These are phyloP conservation scores for Rhizopogon rudus DNA, from an alignment of 768 basidiomycete genomes.

Conservation along the genomic window DNA sequence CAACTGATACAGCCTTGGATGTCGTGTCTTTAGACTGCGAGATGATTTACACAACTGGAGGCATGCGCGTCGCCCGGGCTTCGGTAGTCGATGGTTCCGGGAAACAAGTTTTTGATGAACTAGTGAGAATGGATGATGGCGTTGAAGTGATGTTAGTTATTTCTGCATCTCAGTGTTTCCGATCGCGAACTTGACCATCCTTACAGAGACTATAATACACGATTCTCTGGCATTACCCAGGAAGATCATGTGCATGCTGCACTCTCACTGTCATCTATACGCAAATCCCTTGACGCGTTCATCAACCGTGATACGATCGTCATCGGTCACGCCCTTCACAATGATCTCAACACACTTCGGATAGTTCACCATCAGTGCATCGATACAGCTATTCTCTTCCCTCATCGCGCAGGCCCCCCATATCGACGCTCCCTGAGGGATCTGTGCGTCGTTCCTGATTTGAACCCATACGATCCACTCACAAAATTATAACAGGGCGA, in stretches of 20 bases:
- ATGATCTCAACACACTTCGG: conserved; percentile 87
- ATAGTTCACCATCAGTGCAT: conserved; percentile 82
- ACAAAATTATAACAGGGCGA: conserved; percentile 47
- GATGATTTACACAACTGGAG: conserved; percentile 93
- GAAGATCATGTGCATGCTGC: conserved; percentile 56
- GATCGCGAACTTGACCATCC: conserved; percentile 1
- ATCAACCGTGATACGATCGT: conserved; percentile 81
- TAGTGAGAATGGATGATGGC: conserved; percentile 76
- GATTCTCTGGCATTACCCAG: conserved; percentile 78
- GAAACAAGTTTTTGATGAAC: conserved; percentile 72
- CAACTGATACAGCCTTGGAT: conserved; percentile 46
- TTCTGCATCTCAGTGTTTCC: not conserved
- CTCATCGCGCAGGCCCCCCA: conserved; percentile 72
- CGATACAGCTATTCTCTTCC: conserved; percentile 86
- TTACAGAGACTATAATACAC: conserved; percentile 82
- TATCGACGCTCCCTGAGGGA: conserved; percentile 79
- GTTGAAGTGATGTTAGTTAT: conserved; percentile 67
- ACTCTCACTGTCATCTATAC: conserved; percentile 60
- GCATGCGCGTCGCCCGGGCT: conserved; percentile 85
- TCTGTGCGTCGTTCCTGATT: conserved; percentile 45
- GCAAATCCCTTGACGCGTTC: conserved; percentile 61
- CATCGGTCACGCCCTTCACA: conserved; percentile 89
- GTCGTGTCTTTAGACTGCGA: conserved; percentile 94
- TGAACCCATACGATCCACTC: not conserved
- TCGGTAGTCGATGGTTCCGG: conserved; percentile 83